Evolutionary conservation across 768 basidiomycete genomes (phyloP), one percentile per base, ranked within the genome.

Genomic region (Auriscalpium microsporum): DNA sequence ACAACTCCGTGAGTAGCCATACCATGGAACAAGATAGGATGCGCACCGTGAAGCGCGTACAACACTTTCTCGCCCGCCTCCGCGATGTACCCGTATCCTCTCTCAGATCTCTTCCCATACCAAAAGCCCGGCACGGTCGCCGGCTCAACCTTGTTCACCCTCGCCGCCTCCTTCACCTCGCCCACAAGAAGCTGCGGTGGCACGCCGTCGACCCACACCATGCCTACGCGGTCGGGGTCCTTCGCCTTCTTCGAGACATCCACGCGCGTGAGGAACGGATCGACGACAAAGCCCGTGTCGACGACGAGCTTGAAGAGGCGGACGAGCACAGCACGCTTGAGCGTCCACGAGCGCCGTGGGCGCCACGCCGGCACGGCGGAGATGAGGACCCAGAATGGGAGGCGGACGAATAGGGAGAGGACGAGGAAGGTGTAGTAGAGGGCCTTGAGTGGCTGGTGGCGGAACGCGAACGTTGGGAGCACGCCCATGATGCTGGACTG

Each of bases 371-470:
- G 65, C 8, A 60, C 17, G 1, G 55, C 13, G 42, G 60, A 60
- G 10, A 50, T 48, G 45, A 59, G 17, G 7, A 50, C 17, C 65
- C 65, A 66, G 9, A 55, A 48, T 0, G 65, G 65, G 11, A 64
- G 45, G 4, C 61, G 62, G 13, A 66, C 19, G 14, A 63, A 34
- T 4, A 63, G 47, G 21, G 42, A 48, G 17, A 55, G 16, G 11
- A 33, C 17, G 4, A 55, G 19, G 36, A 53, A 52, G 14, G 57
- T 3, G 28, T 63, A 4, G 47, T 58, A 64, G 37, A 63, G 2
- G 1, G 55, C 19, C 45, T 63, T 64, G 48, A 58, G 53, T 16
- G 64, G 65, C 45, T 63, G 62, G 14, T 50, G n/a, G 2, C 50
- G 17, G 28, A n/a, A 51, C 36, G 17, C 44, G 11, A 53, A 34